Conservation (phyloP, 2,329 filamentous ascomycete genomes). For the Aspergillus quadricinctus region DNA sequence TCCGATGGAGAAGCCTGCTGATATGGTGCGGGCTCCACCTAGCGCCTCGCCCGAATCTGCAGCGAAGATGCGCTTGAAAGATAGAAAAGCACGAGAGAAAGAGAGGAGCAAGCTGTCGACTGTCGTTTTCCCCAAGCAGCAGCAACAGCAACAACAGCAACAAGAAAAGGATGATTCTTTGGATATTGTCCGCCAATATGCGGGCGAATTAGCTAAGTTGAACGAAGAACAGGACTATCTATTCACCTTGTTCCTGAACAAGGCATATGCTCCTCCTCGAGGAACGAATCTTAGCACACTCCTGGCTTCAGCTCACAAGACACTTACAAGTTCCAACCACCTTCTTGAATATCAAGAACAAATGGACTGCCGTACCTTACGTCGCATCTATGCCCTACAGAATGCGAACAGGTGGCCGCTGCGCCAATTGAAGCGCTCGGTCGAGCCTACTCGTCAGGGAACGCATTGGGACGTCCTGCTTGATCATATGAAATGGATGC, state of each 20-base stretch:
- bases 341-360: constrained; percentile 78
- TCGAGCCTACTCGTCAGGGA: constrained; percentile 71
- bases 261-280: constrained; percentile 52
- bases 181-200: constrained; percentile 39
- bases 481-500: constrained; percentile 96
- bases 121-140: constrained; percentile 72
- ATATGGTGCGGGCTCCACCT: constrained; percentile 15
- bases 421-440: constrained; percentile 77
- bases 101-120: constrained; percentile 62
- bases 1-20: constrained; percentile 29
- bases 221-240: constrained; percentile 56
- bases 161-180: constrained; percentile 44
- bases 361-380: constrained; percentile 80
- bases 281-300: constrained; percentile 61
- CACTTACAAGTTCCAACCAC: constrained; percentile 78
- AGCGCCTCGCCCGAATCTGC: constrained; percentile 27
- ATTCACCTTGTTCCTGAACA: constrained; percentile 60
- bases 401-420: constrained; percentile 90
- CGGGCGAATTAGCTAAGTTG: constrained; percentile 42
- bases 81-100: constrained; percentile 56
- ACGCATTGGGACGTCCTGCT: constrained; percentile 84
- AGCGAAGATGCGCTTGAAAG: constrained; percentile 41
- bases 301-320: constrained; percentile 80
- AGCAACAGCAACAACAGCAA: constrained; percentile 44
- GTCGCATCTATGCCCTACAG: constrained; percentile 84